These are phyloP conservation scores for Neurospora tetrasperma DNA, from an alignment of 495 filamentous ascomycete genomes.

Conservation along the genomic window DNA sequence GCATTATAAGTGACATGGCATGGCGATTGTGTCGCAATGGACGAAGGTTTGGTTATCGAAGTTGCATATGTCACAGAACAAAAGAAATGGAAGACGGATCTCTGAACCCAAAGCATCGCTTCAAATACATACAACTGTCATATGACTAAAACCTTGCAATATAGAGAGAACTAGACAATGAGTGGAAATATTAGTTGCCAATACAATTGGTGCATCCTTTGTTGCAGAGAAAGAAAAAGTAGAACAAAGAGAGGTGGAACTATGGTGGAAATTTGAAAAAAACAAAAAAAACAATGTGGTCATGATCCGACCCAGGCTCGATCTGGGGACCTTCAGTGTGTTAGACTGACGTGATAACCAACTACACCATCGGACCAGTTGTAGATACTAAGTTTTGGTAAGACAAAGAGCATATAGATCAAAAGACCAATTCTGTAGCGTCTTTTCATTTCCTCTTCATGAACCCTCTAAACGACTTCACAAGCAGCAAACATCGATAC, in stretches of 20 bases:
- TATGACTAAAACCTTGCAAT: neutral
- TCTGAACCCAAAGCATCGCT: neutral
- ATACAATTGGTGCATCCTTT: neutral
- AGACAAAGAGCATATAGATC: neutral
- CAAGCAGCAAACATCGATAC: neutral
- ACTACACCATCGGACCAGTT: neutral
- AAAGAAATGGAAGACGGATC: neutral
- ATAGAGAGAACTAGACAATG: neutral
- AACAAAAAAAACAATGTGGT: neutral
- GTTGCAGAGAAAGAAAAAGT: neutral
- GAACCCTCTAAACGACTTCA: neutral
- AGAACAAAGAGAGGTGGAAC: neutral
- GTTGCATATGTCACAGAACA: neutral
- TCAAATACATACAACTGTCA: neutral
- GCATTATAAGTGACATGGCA: neutral
- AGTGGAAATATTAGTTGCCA: neutral
- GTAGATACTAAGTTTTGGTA: neutral
- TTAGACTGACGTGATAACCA: neutral
- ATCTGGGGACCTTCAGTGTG: neutral
- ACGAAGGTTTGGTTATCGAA: neutral
- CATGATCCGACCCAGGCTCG: neutral
- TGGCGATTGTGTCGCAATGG: neutral
- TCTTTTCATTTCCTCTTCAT: neutral
- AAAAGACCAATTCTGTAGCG: rapidly evolving
- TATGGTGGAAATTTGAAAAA: neutral